Base-by-base conservation (phyloP, 805 yeast species). In the Candida michaelii region DNA sequence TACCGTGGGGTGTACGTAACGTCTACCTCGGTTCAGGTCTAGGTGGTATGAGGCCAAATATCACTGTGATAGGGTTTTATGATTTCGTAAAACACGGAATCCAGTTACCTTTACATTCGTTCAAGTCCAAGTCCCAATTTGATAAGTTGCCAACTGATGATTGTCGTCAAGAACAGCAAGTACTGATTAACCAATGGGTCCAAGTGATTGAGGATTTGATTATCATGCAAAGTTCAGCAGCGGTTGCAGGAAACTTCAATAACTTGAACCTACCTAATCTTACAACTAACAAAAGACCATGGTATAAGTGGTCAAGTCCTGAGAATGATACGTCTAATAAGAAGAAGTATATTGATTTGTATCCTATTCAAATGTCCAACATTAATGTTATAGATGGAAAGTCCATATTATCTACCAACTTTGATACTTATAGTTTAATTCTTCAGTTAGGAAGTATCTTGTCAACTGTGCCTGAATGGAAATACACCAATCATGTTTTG, bases 21-120 rank as follows among this genome's bases (percentile, higher is more conserved):
- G 89, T 93, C 8, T 89, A 79, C 45, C 62, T 91, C 46, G 97
- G 97, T 0, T 85, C 96, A 2, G 99, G 99, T 0, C 69, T 93
- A n/a, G 99, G 99, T 6, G 97, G 97, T 10, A 93, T 93, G 99
- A 84, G 80, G 54, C 99, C 99, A 1, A 93, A 93, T 58, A 90
- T 93, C 40, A 88, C 97, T 0, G 95, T 93, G 0, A 47, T 93
- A 24, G 98, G 98, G 0, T 89, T 89, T 55, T 87, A 83, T 52
- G 96, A 91, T 56, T 69, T 83, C 46, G 63, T 59, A 17, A 68
- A 67, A 41, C 72, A 65, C 44, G 72, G 73, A 1, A 53, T 64
- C 13, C 56, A 56, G 8, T 47, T 61, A 30, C 71, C 71, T 1
- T 37, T 50, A 7, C 45, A 53, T 5, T 44, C 58, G 1, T 47